Base-by-base conservation (phyloP, 2,329 filamentous ascomycete genomes). In the Remersonia thermophila region DNA sequence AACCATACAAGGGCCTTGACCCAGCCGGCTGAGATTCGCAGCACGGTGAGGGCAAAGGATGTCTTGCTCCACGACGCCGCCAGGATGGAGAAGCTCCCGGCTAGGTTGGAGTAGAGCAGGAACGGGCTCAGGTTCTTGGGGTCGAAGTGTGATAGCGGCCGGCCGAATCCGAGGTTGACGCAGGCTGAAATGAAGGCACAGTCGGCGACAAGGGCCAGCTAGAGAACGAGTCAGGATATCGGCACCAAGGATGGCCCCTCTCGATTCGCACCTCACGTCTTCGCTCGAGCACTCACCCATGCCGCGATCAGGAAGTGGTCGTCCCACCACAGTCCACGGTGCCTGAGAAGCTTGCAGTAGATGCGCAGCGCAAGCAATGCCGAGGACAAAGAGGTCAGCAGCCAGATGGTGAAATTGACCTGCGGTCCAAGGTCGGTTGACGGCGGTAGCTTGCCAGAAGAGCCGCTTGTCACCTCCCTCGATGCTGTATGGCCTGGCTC, bases 61-160 rank as follows among this genome's bases (percentile, higher is more conserved):
- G 53, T 57, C 42, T 59, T 59, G 36, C 49, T 52, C 52, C 49
- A 54, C 3, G 50, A 38, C 2, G 54, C 54, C 3, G 54, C 54
- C 6, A 55, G 41, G 31, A 57, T 54, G 25, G 51, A 54, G 35
- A 55, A 55, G 32, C 50, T 51, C 13, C 48, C 48, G 1, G 47
- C 43, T 15, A 50, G 28, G 38, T 48, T 48, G 30, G 36, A 41
- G 9, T 38, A 39, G 9, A 47, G 30, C 5, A 49, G 39, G 20
- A 41, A 49, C 8, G 37, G 17, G 10, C 44, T 33, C 11, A 50
- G 41, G 14, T 45, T 38, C 5, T 37, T 13, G 12, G 37, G 37
- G 35, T 50, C 42, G 43, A 50, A 50, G 15, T 46, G 37, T 5
- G 34, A 40, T 4, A 48, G 33, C 7, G 47, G 47, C 7, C 43